phyloP scores from a whole-genome alignment of 805 yeast genomes.

The Candida saitoana region DNA sequence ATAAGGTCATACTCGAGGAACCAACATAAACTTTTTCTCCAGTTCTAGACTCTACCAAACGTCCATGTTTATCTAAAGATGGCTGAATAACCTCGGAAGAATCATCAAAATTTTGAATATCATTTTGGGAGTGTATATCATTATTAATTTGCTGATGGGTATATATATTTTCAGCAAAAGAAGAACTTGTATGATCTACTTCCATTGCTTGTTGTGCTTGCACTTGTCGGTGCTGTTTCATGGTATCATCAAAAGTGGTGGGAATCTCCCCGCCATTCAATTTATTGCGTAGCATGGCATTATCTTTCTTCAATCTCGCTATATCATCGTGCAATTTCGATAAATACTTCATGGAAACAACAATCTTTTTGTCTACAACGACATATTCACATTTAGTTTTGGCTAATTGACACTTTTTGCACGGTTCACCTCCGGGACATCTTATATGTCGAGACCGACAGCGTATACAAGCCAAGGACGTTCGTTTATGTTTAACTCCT shows the following conservation, averaged over 20 bases:
- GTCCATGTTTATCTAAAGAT: slow-evolving; percentile 65
- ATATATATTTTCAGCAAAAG: slow-evolving; percentile 3
- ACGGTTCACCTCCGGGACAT: slow-evolving; percentile 77
- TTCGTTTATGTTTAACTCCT: slow-evolving; percentile 23
- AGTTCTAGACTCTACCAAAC: slow-evolving; percentile 67
- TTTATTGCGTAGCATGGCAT: slow-evolving; percentile 49
- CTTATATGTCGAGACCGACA: slow-evolving; percentile 71
- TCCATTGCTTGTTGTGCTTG: slow-evolving; percentile 5
- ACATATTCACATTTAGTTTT: slow-evolving; percentile 62
- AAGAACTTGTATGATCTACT: not conserved
- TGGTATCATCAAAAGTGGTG: slow-evolving; percentile 4
- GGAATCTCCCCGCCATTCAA: slow-evolving; percentile 26
- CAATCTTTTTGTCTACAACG: slow-evolving; percentile 68
- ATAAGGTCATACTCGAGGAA: slow-evolving; percentile 76
- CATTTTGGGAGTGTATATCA: slow-evolving; percentile 2
- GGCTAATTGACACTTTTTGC: slow-evolving; percentile 56
- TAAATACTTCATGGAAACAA: slow-evolving; percentile 67
- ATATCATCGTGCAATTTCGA: slow-evolving; percentile 66
- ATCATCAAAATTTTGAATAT: not conserved
- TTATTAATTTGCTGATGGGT: slow-evolving; percentile 5
- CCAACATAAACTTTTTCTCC: slow-evolving; percentile 78
- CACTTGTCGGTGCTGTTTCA: slow-evolving; percentile 3
- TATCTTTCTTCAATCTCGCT: slow-evolving; percentile 60
- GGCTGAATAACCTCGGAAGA: slow-evolving; percentile 59
- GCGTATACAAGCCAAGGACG: slow-evolving; percentile 51